Percentiles rank a stretch among this genome's conserved stretches.
phyloP scores from a whole-genome alignment of 1,139 yeast genomes.

The Entelexis paramagnoliae region DNA sequence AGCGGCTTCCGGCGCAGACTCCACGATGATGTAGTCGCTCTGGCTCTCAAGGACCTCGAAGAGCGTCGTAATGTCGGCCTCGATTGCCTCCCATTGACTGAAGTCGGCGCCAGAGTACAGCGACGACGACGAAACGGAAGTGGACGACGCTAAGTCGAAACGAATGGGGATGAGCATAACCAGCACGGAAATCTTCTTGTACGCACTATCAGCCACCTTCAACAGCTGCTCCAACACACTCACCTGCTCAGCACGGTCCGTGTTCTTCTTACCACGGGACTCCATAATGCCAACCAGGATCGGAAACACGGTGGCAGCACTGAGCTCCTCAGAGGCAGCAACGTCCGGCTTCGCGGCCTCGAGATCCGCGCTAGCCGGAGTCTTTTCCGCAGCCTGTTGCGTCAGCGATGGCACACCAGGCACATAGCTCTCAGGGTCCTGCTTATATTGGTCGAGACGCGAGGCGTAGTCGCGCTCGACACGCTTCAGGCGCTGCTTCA shows the following conservation, averaged over 20 bases:
- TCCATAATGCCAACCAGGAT: conserved; percentile 69
- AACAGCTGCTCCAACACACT: conserved; percentile 56
- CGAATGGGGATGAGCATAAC: conserved; percentile 79
- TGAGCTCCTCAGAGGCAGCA: conserved; percentile 29
- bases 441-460: conserved; percentile 50
- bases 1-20: conserved; percentile 66
- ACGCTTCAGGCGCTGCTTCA: conserved; percentile 82
- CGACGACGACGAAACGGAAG: conserved; percentile 65
- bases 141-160: conserved; percentile 45
- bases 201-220: conserved; percentile 44
- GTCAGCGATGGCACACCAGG: conserved; percentile 17
- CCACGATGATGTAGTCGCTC: conserved; percentile 57
- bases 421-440: conserved; percentile 65
- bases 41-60: conserved; percentile 60
- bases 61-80: conserved; percentile 51
- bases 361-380: conserved; percentile 11
- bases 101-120: conserved; percentile 40
- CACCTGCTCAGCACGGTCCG: conserved; percentile 74
- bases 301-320: conserved; percentile 49
- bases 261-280: conserved; percentile 90
- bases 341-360: conserved; percentile 7
- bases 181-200: conserved; percentile 68
- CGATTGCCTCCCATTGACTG: conserved; percentile 55
- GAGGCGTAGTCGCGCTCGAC: conserved; percentile 56
- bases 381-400: conserved; percentile 21